These are phyloP conservation scores for Vaccinium corymbosum DNA, from an alignment of 148 eudicot genomes.

Conservation along the genomic window DNA sequence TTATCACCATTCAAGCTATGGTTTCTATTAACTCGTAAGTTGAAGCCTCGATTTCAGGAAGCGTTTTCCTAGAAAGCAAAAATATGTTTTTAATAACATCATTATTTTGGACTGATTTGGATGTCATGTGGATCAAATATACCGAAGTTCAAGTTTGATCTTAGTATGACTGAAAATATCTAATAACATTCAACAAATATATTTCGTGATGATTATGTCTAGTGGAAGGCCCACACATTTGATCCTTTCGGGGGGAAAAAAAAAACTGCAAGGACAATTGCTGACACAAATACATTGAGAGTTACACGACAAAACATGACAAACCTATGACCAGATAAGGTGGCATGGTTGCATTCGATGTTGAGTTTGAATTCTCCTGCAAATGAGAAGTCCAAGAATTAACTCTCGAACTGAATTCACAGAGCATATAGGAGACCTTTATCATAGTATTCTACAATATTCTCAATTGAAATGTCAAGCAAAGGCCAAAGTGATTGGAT, in stretches of 20 bases:
- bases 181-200: not conserved
- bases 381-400: constrained; percentile 12
- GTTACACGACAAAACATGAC: constrained; percentile 16
- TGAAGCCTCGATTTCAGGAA: not conserved
- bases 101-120: not conserved
- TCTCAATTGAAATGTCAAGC: constrained; percentile 1
- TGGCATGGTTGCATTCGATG: constrained; percentile 98
- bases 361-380: constrained; percentile 88
- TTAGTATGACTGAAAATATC: not conserved
- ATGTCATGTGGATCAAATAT: not conserved
- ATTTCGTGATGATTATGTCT: not conserved
- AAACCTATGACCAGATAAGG: constrained; percentile 94
- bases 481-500: not conserved
- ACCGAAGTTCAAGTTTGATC: not conserved
- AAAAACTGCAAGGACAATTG: not conserved
- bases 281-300: not conserved
- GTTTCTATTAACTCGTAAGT: not conserved
- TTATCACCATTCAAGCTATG: not conserved
- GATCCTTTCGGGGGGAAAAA: not conserved
- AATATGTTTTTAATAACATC: not conserved
- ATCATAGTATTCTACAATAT: not conserved
- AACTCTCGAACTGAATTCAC: constrained; percentile 4
- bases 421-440: not conserved
- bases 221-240: too few species aligned
- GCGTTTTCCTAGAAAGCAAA: not conserved